These are phyloP conservation scores for Coemansia sp. DNA, from an alignment of 192 early-diverging fungal genomes.

Conservation along the genomic window DNA sequence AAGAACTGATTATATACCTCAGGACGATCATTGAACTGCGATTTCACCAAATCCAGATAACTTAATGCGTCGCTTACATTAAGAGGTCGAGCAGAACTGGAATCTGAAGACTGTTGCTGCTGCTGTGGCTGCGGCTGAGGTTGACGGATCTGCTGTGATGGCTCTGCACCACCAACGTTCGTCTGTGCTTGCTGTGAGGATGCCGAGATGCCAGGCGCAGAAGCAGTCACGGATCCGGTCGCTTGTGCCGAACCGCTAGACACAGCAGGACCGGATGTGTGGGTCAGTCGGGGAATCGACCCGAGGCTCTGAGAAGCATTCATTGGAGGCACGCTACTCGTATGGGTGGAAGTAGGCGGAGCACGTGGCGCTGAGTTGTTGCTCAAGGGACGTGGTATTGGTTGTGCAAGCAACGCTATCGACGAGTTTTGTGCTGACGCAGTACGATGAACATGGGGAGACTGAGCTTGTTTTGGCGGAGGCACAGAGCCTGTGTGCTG, in stretches of 20 bases:
- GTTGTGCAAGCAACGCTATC: constrained; percentile 17
- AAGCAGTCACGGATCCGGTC: background rate
- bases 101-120: constrained; percentile 25
- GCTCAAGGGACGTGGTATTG: constrained; percentile 18
- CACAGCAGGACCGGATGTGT: background rate
- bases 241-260: background rate
- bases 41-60: constrained; percentile 95
- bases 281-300: background rate
- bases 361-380: background rate
- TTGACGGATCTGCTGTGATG: background rate
- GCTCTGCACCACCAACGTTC: background rate
- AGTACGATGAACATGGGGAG: constrained; percentile 38
- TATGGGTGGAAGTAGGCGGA: background rate
- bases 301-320: constrained; percentile 7
- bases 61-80: constrained; percentile 90
- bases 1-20: constrained; percentile 98
- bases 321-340: background rate
- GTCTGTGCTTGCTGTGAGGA: background rate
- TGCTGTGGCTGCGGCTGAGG: constrained; percentile 4
- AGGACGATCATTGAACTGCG: constrained; percentile 86
- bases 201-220: background rate
- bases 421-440: constrained; percentile 41
- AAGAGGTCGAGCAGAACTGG: constrained; percentile 32
- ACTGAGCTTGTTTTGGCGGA: constrained; percentile 32
- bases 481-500: constrained; percentile 45